Base-by-base conservation (phyloP, 257 asterid genomes). In the Solanum dulcamara region DNA sequence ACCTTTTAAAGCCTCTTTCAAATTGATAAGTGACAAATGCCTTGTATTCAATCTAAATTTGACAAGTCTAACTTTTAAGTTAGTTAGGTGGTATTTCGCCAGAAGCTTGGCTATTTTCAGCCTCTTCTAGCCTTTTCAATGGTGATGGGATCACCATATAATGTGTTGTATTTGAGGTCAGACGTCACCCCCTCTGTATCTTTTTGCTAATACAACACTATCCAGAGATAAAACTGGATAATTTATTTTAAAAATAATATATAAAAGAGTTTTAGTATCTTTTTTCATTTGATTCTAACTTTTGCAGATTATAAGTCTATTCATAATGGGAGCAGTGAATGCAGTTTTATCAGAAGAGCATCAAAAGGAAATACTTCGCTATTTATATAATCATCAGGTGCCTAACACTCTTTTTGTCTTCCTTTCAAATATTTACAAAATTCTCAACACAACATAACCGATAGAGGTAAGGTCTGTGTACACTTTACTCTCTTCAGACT, bases 311-410 rank as follows among this genome's bases (percentile, higher is more conserved):
- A 91, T 94, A 84, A 84, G 91, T 24, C 79, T 94, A 84, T 88
- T 44, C 26, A 44, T 90, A 67, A 92, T 92, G 96, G 94, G 83
- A 20, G 94, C 83, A 8, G 55, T 92, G 44, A 84, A 91, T 67
- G 62, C 89, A 5, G 85, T 89, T 81, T 89, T 94, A 51, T 83
- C 91, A 20, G 81, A 57, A 8, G 92, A 91, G 81, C 96, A 94
- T 85, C 89, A 68, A 72, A 89, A 81, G 33, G 97, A 94, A 91
- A 93, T 92, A 50, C 87, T 89, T 14, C 92, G 97, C 13, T 93
- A 93, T 85, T 67, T 93, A 22, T 92, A 91, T 37, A 94, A 92
- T 83, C 98, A 94, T 89, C 96, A 94, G 93, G 98, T 92, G 42
- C 26, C 37, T 59, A 15, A 67, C 20, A 0, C 20, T 30, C 38